Base-by-base conservation (phyloP, 208 protist species). In the Wallacemonas sp. region DNA sequence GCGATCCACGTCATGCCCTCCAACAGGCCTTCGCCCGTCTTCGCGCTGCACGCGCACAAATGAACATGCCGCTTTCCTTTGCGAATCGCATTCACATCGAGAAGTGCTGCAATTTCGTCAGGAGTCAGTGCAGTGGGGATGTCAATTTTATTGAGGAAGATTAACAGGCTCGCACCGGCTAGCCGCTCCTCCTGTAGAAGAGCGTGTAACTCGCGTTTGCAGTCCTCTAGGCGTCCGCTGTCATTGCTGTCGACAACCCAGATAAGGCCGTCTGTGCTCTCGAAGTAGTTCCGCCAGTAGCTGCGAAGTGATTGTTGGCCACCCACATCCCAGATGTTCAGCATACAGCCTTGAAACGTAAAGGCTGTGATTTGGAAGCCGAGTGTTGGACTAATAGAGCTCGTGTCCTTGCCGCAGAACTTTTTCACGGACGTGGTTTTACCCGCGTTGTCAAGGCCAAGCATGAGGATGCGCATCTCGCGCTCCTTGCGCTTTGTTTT, bases 131-230 rank as follows among this genome's bases (percentile, higher is more conserved):
- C 73, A 1, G 78, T 87, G 36, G 86, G 73, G 23, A 99, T 89
- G 79, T 99, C 99, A 61, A 99, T 94, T 82, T 99, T 99, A 82
- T 99, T 99, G 31, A 99, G 95, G 67, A 99, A 99, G n/a, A 99
- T 87, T 1, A 99, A 83, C 57, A 99, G 77, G 39, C 98, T 98
- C 10, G 98, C 98, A 3, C 98, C 98, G 12, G 98, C 98, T 0
- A 99, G 82, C 22, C 98, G 92, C 85, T 99, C 96, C 70, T 99
- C 97, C 44, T 95, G 76, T 33, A 99, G 84, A 14, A 99, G 76
- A 12, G 72, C 61, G 32, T 93, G 82, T 28, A 99, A 84, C 90
- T 99, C 98, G 49, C 68, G 61, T 44, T 87, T 93, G 81, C 97
- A 99, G 74, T 98, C 95, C 45, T 95, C 79, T 49, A 89, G 87